Evolutionary conservation across 2,329 filamentous ascomycete genomes (phyloP), one percentile per base, ranked within the genome.

Genomic region (Monilinia fructicola): DNA sequence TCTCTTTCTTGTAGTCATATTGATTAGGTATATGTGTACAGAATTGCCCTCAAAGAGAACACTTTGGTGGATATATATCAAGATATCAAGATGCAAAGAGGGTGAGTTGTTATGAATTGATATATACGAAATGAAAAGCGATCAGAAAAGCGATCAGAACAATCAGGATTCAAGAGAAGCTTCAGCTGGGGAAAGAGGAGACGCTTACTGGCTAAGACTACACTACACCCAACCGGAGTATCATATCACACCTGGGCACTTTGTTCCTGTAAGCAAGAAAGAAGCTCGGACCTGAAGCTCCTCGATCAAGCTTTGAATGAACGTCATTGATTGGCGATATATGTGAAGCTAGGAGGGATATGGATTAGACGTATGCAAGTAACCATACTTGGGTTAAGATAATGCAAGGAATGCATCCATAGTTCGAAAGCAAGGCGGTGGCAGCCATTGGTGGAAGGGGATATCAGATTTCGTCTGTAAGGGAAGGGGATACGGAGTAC

Each of bases 1-100:
- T 66, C 73, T 70, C 70, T 73, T 73, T 67, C 72, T 69, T 3
- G 69, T 71, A 59, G 71, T 59, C 69, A 71, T 73, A 10, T 58
- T 59, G 52, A 28, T 58, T 26, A 35, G 23, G 18, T 6, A 38
- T 46, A 5, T 44, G n/a, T 56, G 56, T 54, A 23, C 35, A 16
- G 6, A 14, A 60, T 21, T 9, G 0, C 31, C 38, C 35, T 11
- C 5, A 12, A 21, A 2, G 18, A 11, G 14, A 26, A 26, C n/a
- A 12, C n/a, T 61, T 38, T 5, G 9, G 23, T 35, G 1, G 21
- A 26, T 38, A 40, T 50, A 16, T 50, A 26, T 50, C 4, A 23
- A 50, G n/a, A 26, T 50, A 14, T 50, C n/a, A 50, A 23, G 46
- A 50, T 50, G 11, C 10, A n/a, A 26, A 26, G 46, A 50, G 26